phyloP scores from a whole-genome alignment of 306 rosid genomes.

The Ammopiptanthus mongolicus region DNA sequence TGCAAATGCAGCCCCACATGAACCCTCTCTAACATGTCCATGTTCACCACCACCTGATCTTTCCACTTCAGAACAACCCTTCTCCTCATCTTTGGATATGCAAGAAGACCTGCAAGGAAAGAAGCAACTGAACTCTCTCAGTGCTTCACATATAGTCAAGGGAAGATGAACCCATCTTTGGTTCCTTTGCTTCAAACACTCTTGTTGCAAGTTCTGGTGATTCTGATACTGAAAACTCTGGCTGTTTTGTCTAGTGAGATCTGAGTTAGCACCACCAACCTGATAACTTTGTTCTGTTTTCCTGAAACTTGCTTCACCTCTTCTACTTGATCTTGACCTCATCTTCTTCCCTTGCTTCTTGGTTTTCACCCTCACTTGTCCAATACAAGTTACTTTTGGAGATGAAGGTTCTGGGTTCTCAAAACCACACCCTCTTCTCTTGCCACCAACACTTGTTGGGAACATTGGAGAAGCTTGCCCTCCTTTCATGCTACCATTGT shows the following conservation, averaged over 20 bases:
- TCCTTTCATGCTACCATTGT: constrained; percentile 75
- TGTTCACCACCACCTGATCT: neutral
- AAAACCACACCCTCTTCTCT: constrained; percentile 57
- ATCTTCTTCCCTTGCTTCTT: constrained; percentile 87
- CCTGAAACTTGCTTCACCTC: constrained; percentile 66
- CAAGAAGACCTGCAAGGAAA: constrained; percentile 80
- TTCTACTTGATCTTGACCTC: constrained; percentile 59
- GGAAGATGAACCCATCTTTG: constrained; percentile 93
- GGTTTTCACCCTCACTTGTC: constrained; percentile 87
- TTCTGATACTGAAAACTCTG: constrained; percentile 33
- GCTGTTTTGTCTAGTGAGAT: constrained; percentile 39
- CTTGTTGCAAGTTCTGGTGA: constrained; percentile 42
- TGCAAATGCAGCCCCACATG: constrained; percentile 68
- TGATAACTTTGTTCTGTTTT: constrained; percentile 29
- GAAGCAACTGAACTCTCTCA: constrained; percentile 82
- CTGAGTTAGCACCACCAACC: constrained; percentile 17
- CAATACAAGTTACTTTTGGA: constrained; percentile 92
- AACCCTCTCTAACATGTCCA: constrained; percentile 37
- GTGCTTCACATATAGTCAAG: constrained; percentile 78
- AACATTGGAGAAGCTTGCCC: constrained; percentile 96
- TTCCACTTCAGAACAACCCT: neutral
- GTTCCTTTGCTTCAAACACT: constrained; percentile 54
- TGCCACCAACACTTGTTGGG: constrained; percentile 56
- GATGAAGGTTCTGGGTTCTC: constrained; percentile 97
- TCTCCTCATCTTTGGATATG: constrained; percentile 35